phyloP scores from a whole-genome alignment of 2,329 filamentous ascomycete genomes.

The Macrophomina phaseolina region DNA sequence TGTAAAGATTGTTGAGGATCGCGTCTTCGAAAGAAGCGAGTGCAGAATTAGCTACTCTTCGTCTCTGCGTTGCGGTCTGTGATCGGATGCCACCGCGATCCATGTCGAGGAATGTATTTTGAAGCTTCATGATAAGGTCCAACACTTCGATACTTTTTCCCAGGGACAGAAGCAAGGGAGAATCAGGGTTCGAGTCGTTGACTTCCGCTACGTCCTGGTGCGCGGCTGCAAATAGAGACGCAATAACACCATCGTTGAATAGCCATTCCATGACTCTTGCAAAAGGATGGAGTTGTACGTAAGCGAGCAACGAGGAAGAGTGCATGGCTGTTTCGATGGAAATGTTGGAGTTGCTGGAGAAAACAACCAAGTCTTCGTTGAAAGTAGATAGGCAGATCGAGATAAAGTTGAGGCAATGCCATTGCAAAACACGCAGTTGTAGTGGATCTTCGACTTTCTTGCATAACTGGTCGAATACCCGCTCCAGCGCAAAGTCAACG shows the following conservation, averaged over 20 bases:
- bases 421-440: conserved; percentile 75
- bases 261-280: conserved; percentile 97
- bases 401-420: conserved; percentile 84
- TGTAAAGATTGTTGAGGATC: conserved; percentile 76
- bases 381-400: conserved; percentile 80
- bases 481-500: conserved; percentile 85
- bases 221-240: conserved; percentile 76
- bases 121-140: conserved; percentile 80
- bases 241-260: conserved; percentile 89
- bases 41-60: conserved; percentile 73
- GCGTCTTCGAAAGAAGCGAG: conserved; percentile 93
- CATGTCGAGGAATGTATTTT: conserved; percentile 89
- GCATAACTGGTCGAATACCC: conserved; percentile 64
- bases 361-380: conserved; percentile 89
- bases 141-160: conserved; percentile 84
- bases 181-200: conserved; percentile 74
- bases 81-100: conserved; percentile 37
- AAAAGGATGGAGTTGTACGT: conserved; percentile 89
- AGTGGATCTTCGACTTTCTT: conserved; percentile 52
- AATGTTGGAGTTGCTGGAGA: conserved; percentile 79
- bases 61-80: conserved; percentile 64
- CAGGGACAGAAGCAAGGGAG: conserved; percentile 80
- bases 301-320: conserved; percentile 75
- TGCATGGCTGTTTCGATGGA: conserved; percentile 76
- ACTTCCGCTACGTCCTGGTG: conserved; percentile 78